Evolutionary conservation across 2,329 filamentous ascomycete genomes (phyloP).

Genomic region (Alternaria panax): DNA sequence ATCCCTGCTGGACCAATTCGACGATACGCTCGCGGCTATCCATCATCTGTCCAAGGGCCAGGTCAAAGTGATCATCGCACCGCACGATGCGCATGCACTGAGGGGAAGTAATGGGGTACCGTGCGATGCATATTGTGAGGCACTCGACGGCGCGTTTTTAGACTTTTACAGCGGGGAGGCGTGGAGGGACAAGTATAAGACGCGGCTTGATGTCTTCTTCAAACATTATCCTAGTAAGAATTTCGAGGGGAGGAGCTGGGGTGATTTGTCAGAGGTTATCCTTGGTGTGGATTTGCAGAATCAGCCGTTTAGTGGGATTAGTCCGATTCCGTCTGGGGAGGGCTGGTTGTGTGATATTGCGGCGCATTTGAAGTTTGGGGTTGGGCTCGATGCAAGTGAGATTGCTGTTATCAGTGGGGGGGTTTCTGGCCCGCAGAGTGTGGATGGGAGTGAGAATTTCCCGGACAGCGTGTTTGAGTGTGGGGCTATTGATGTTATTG

Average conservation of each 20-base stretch:
- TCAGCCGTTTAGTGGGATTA: slow-evolving; percentile 45
- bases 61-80: slow-evolving; percentile 47
- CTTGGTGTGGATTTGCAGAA: slow-evolving; percentile 48
- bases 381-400: slow-evolving; percentile 35
- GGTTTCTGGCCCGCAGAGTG: slow-evolving; percentile 40
- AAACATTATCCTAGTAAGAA: slow-evolving; percentile 46
- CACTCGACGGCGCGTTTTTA: slow-evolving; percentile 40
- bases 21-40: slow-evolving; percentile 46
- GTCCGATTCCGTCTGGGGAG: slow-evolving; percentile 45
- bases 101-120: slow-evolving; percentile 40
- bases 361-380: slow-evolving; percentile 38
- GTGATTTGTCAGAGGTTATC: slow-evolving; percentile 41
- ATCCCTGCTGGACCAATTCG: slow-evolving; percentile 43
- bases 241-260: slow-evolving; percentile 43
- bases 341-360: slow-evolving; percentile 48
- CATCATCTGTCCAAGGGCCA: slow-evolving; percentile 46
- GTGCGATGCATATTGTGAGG: slow-evolving; percentile 47
- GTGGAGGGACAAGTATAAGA: slow-evolving; percentile 40
- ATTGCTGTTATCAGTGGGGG: slow-evolving; percentile 49
- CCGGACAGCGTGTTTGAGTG: slow-evolving; percentile 45
- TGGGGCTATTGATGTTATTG: slow-evolving; percentile 44
- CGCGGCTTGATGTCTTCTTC: slow-evolving; percentile 44
- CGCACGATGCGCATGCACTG: slow-evolving; percentile 46
- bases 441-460: slow-evolving; percentile 39
- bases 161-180: slow-evolving; percentile 47